phyloP scores from a whole-genome alignment of 1,139 yeast genomes.

The Eremothecium cymbalariae region DNA sequence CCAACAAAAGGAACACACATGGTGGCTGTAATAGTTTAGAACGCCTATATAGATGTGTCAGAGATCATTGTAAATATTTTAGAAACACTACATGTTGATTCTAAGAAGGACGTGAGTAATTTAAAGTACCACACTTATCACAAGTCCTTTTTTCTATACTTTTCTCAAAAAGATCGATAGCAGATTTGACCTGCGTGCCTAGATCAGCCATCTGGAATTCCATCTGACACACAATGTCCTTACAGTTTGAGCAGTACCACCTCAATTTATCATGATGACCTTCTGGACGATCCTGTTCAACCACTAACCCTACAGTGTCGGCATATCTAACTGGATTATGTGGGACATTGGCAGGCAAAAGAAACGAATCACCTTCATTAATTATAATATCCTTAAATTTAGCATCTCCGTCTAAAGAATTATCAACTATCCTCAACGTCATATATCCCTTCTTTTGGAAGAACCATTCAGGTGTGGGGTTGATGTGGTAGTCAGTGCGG shows the following conservation, averaged over 20 bases:
- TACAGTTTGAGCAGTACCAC: conserved; percentile 79
- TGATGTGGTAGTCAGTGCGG: conserved; percentile 86
- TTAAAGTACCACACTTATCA: conserved; percentile 60
- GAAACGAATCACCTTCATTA: conserved; percentile 77
- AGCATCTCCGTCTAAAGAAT: conserved; percentile 38
- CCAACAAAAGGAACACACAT: too few relatives aligned
- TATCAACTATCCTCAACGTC: conserved; percentile 78
- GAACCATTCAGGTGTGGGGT: conserved; percentile 92
- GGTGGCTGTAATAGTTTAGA: too few relatives aligned
- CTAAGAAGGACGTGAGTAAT: conserved; percentile 57
- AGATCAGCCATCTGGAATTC: conserved; percentile 71
- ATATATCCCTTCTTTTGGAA: conserved; percentile 79
- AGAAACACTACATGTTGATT: conserved; percentile 20
- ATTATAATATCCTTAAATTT: conserved; percentile 67
- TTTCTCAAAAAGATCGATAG: conserved; percentile 62
- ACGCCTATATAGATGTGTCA: too few relatives aligned
- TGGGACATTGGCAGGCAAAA: conserved; percentile 77
- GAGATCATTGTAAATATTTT: too few relatives aligned
- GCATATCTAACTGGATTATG: conserved; percentile 86
- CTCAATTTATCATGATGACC: conserved; percentile 61
- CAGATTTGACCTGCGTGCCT: conserved; percentile 85
- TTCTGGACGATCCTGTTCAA: conserved; percentile 86
- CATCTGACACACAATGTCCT: conserved; percentile 54
- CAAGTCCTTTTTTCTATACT: conserved; percentile 64
- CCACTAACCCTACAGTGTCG: conserved; percentile 81